phyloP scores from a whole-genome alignment of 257 asterid species.

The Capsicum pubescens region DNA sequence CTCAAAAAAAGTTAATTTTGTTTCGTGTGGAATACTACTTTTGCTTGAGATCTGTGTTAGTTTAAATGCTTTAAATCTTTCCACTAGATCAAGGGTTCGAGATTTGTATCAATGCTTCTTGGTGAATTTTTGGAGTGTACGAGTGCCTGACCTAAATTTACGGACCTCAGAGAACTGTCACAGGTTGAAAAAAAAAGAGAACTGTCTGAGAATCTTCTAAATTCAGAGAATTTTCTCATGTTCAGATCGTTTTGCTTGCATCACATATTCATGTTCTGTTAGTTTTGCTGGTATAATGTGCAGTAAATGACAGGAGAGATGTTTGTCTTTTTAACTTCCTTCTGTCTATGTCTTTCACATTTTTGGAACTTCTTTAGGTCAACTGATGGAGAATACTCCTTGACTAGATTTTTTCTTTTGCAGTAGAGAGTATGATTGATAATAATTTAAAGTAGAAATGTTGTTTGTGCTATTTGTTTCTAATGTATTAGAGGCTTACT shows the following conservation, averaged over 20 bases:
- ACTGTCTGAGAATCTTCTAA: not conserved
- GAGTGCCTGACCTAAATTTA: constrained; percentile 18
- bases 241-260: constrained; percentile 22
- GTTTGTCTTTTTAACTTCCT: not conserved
- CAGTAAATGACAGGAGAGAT: constrained; percentile 14
- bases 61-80: not conserved
- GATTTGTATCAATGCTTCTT: not conserved
- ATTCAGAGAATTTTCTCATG: constrained; percentile 22
- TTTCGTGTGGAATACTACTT: not conserved
- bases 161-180: not conserved
- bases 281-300: constrained; percentile 12
- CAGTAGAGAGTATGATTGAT: constrained; percentile 7
- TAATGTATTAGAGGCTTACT: not conserved
- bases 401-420: not conserved
- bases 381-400: not conserved
- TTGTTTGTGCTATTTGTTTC: constrained; percentile 17
- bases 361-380: constrained; percentile 2
- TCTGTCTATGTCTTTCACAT: constrained; percentile 2
- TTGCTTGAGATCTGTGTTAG: not conserved
- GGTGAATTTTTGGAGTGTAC: not conserved
- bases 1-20: not conserved
- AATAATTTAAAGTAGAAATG: constrained; percentile 1
- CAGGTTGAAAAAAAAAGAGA: no score
- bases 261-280: not conserved
- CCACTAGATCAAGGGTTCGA: not conserved